Base-by-base conservation (phyloP, 495 filamentous ascomycete species). In the Daldinia decipiens region DNA sequence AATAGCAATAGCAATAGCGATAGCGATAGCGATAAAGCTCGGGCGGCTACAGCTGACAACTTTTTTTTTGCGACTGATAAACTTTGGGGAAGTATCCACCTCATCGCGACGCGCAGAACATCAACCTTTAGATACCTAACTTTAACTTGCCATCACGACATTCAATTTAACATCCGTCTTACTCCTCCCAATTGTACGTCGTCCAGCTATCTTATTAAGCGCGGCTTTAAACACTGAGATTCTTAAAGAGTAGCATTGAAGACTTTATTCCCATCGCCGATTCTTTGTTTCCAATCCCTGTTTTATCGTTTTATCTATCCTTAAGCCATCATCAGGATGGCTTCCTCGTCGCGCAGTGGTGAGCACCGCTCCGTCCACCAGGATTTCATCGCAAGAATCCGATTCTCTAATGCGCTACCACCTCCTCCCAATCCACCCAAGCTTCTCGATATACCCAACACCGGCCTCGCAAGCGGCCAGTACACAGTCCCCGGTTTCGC, bases 341-440 rank as follows among this genome's bases (percentile, higher is more conserved):
- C 82, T 62, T 84, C 83, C 36, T 82, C 77, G 56, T 76, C 79
- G 68, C 74, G 80, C 68, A 77, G 72, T 59, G 79, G 80, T 60
- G 87, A 91, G 80, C 75, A 75, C 58, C 84, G 86, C 72, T 88
- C 87, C 75, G 91, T 92, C 66, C 92, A 93, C 73, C 95, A 99
- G 80, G 95, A 99, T 74, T 98, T 97, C 76, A 97, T 99, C 69
- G 95, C 93, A 51, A 91, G 95, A 59, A 91, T 97, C 61, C 88
- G 95, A 76, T 99, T 97, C 79, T 92, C 93, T 69, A 99, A 99
- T 87, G 88, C 92, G 53, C 89, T 99, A 5, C 95, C 95, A 45
- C 93, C 95, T 34, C 95, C 95, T 26, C 91, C 94, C 56, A 92
- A 92, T 77, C 94, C 94, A 1, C 95, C 96, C 1, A 99, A 98